Base-by-base conservation (phyloP, 495 filamentous ascomycete species). In the Tirmania nivea region DNA sequence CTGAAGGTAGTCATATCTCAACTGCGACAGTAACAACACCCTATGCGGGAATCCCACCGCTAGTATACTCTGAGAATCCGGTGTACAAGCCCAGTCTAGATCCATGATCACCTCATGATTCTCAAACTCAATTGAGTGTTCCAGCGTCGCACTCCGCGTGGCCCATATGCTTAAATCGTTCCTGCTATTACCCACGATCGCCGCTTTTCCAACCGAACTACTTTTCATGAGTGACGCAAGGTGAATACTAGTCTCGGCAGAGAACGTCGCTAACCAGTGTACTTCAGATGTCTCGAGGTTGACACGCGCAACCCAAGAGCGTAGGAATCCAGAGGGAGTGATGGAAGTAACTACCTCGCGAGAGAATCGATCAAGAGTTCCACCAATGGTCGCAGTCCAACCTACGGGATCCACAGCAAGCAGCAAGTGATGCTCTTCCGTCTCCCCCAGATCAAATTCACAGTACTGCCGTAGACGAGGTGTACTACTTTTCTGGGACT, bases 131-230 rank as follows among this genome's bases (percentile, higher is more conserved):
- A 47, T 47, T 52, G 79, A 72, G 63, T 83, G 86, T 65, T 96
- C 89, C 2, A 96, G 70, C 62, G 85, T 81, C 1, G 78, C 78
- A 49, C 81, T 84, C 58, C 79, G 77, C 6, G 82, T 83, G 63
- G 93, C 87, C 89, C 89, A 96, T 52, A 96, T 92, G 0, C 86
- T 90, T 54, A 96, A 65, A 51, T 78, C 76, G n/a, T 80, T 86
- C 50, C 78, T 75, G 19, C 71, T 68, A 8, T 77, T 67, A 62
- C 88, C 81, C 39, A 92, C 84, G 5, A 94, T 67, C 3, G 87
- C 88, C 19, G 84, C 83, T 65, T 90, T 96, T 53, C 86, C 78
- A 58, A 87, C 83, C 14, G 79, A 86, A 64, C 81, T 94, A 10
- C 83, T 85, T 63, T 86, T 93, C 19, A 81, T 84, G 12, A 94